Conservation (phyloP, 805 yeast species). For the Suhomyces kilbournensis region DNA sequence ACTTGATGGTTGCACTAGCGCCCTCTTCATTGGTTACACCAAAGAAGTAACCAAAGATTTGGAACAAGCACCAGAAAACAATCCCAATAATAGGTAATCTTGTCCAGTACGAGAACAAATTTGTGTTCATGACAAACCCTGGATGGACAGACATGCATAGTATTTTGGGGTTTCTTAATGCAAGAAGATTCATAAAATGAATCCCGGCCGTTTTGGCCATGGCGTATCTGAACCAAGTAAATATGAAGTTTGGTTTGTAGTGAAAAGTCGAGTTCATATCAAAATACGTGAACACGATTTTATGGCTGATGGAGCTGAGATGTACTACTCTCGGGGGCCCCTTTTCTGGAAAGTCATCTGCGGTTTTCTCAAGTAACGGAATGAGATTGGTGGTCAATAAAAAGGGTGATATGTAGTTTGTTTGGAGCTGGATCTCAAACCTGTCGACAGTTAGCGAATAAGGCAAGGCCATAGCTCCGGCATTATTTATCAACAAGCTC, state of each 20-base stretch:
- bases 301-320: slow-evolving; percentile 65
- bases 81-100: slow-evolving; percentile 75
- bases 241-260: slow-evolving; percentile 60
- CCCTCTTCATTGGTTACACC: slow-evolving; percentile 77
- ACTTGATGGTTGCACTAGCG: slow-evolving; percentile 58
- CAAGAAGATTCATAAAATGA: slow-evolving; percentile 63
- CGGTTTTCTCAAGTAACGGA: slow-evolving; percentile 47
- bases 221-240: slow-evolving; percentile 77
- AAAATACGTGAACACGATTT: slow-evolving; percentile 48
- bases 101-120: slow-evolving; percentile 73
- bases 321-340: slow-evolving; percentile 56
- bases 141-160: slow-evolving; percentile 72
- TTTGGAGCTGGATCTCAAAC: slow-evolving; percentile 77
- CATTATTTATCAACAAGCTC: slow-evolving; percentile 69
- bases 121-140: slow-evolving; percentile 82
- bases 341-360: slow-evolving; percentile 19
- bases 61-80: slow-evolving; percentile 68
- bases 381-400: slow-evolving; percentile 60
- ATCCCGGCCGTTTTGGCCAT: slow-evolving; percentile 75
- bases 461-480: slow-evolving; percentile 81
- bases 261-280: slow-evolving; percentile 49
- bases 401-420: slow-evolving; percentile 75
- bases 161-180: slow-evolving; percentile 64
- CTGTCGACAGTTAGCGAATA: slow-evolving; percentile 60
- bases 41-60: slow-evolving; percentile 61